Base-by-base conservation (phyloP, 768 basidiomycete species). In the Cystobasidium ongulense region DNA sequence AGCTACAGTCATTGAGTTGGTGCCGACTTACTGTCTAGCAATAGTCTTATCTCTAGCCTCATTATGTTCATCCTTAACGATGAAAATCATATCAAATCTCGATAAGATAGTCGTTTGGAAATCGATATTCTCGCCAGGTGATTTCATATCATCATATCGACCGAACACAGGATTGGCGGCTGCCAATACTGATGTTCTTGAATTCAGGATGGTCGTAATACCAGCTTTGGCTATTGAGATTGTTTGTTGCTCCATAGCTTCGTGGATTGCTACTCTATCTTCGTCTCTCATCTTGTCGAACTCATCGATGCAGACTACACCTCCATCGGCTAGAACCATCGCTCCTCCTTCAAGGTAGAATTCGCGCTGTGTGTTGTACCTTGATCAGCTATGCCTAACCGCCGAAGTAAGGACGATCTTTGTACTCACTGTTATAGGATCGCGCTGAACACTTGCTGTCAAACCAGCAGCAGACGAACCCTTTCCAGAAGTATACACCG, bases 241-340 rank as follows among this genome's bases (percentile, higher is more conserved):
- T 0, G 96, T 99, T 79, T 98, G 95, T 80, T 99, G 96, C 79
- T 99, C 96, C 96, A 99, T 99, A 17, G 95, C 96, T 83, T 98
- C 96, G 82, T 98, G 96, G 74, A 98, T 98, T 0, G 96, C 96
- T 3, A 98, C 96, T 70, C 96, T 88, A 81, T 99, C 96, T 81
- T 98, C 95, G 77, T 99, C 96, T 43, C 95, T 85, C 96, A 99
- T 99, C 84, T 99, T 99, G 83, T 99, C 96, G 78, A 99, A 99
- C 81, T 99, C 96, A 78, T 99, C 96, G 79, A 99, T 99, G 79
- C 96, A 98, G 43, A 98, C 96, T 17, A 99, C 94, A 33, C 96
- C 96, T 15, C 91, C 91, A 80, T 99, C 96, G 0, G 96, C 96
- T 41, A 98, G 87, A 5, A 99, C 96, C 96, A 99, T 98, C 0